Evolutionary conservation across 2,329 filamentous ascomycete species (phyloP), one percentile per base, ranked within the genome.

Genomic region (Scleromitrula shiraiana): DNA sequence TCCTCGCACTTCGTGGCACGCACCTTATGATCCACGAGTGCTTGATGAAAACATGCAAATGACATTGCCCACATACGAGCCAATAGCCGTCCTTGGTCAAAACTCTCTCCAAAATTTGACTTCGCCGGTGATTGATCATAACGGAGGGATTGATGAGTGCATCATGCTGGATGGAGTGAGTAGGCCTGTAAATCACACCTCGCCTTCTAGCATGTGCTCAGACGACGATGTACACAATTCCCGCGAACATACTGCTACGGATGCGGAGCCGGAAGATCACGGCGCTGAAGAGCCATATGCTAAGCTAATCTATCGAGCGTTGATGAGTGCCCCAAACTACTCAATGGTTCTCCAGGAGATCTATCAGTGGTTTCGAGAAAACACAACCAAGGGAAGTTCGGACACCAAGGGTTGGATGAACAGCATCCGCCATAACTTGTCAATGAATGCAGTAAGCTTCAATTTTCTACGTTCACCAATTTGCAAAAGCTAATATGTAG

Each of bases 381-480:
- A 95, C 61, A 95, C 89, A 2, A 76, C 78, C 56, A 95, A 93
- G 65, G 80, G 78, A 4, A 74, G 75, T 38, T 63, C 67, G 15
- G 74, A 72, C 7, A 70, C 67, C 10, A 84, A 82, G 58, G 91
- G 90, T 8, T 97, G 91, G 91, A 85, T 91, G 68, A 97, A 96
- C 66, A 95, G 88, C 64, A 94, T 97, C 55, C 80, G 91, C 2
- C 91, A 97, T 65, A 97, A 97, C 58, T 71, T 97, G 7, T 95
- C 88, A 40, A 96, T 97, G 90, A 97, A 97, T 59, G 76, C 77
- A 52, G 91, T 96, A 78, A 68, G 80, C 73, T 40, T 29, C 12
- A n/a, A 27, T 4, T 27, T 27, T 29, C 24, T 41, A 19, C 52
- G 68, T 65, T 65, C 63, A n/a, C 67, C 68, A 14, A 33, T 36